A percentile compares a stretch with the other conserved stretches of the same genome.
phyloP scores from a whole-genome alignment of 768 basidiomycete species.

The Wakefieldia striispora region DNA sequence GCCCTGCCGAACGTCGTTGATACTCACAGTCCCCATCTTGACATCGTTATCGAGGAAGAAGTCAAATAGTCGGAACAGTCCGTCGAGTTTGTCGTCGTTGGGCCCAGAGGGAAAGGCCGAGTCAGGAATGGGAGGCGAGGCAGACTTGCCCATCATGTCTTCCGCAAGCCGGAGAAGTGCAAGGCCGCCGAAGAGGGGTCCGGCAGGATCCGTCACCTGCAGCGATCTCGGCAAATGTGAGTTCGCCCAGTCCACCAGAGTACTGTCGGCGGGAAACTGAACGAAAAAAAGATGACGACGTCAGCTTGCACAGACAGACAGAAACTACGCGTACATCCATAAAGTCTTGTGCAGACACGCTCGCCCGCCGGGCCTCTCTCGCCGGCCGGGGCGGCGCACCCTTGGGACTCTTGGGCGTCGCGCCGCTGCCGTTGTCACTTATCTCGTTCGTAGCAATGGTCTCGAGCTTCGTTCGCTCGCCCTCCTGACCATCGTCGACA shows the following conservation, averaged over 20 bases:
- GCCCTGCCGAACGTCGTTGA: conserved; percentile 87
- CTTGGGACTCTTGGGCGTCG: conserved; percentile 7
- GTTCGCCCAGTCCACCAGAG: conserved; percentile 89
- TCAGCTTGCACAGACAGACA: neutral
- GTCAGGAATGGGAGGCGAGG: conserved; percentile 72
- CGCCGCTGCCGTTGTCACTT: conserved; percentile 20
- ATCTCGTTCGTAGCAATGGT: conserved; percentile 49
- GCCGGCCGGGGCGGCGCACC: conserved; percentile 63
- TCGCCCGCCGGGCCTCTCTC: conserved; percentile 55
- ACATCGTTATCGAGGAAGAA: conserved; percentile 90
- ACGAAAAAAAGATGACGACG: neutral
- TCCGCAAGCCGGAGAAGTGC: conserved; percentile 85
- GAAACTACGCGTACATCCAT: conserved; percentile 14
- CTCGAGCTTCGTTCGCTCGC: conserved; percentile 50
- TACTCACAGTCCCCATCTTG: conserved; percentile 87
- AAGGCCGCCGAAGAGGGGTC: conserved; percentile 62
- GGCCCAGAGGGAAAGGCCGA: conserved; percentile 69
- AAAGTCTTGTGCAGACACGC: conserved; percentile 26
- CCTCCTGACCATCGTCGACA: conserved; percentile 27
- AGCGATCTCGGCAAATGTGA: conserved; percentile 65
- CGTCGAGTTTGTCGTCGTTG: conserved; percentile 79
- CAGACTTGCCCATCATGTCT: conserved; percentile 63
- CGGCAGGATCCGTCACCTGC: conserved; percentile 48
- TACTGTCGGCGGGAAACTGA: conserved; percentile 38
- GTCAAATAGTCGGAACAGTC: conserved; percentile 87